Evolutionary conservation across 306 rosid genomes (phyloP).

Genomic region (Neltuma alba): DNA sequence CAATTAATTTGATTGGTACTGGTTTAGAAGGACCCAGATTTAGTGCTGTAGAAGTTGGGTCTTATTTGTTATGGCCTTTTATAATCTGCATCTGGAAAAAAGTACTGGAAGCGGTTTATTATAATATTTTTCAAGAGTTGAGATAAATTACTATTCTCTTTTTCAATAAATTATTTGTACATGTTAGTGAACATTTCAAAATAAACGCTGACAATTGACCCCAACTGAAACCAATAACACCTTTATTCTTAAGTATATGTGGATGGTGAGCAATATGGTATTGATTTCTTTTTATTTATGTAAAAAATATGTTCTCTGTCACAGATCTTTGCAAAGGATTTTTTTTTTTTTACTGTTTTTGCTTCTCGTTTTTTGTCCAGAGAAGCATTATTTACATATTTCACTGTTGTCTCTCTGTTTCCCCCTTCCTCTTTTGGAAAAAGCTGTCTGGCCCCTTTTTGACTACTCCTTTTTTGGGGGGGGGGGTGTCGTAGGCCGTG

Average conservation of each 20-base stretch:
- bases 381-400: too few relatives aligned
- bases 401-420: too few relatives aligned
- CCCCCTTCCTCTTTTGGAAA: too few relatives aligned
- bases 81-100: constrained; percentile 12
- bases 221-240: not conserved
- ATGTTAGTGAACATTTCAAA: constrained; percentile 8
- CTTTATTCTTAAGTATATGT: not conserved
- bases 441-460: too few relatives aligned
- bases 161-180: constrained; percentile 12
- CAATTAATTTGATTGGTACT: constrained; percentile 18
- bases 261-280: too few relatives aligned
- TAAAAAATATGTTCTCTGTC: too few relatives aligned
- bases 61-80: not conserved
- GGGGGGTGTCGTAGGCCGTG: too few relatives aligned
- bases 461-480: too few relatives aligned
- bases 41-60: constrained; percentile 23
- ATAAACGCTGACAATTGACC: not conserved
- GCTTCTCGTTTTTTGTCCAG: too few relatives aligned
- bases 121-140: not conserved
- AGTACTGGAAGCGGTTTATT: not conserved
- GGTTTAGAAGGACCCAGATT: not conserved
- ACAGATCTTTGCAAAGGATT: too few relatives aligned
- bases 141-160: constrained; percentile 16
- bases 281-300: too few relatives aligned
- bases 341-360: too few relatives aligned